Conservation (phyloP, 257 asterid species). For the Echites panduratus region DNA sequence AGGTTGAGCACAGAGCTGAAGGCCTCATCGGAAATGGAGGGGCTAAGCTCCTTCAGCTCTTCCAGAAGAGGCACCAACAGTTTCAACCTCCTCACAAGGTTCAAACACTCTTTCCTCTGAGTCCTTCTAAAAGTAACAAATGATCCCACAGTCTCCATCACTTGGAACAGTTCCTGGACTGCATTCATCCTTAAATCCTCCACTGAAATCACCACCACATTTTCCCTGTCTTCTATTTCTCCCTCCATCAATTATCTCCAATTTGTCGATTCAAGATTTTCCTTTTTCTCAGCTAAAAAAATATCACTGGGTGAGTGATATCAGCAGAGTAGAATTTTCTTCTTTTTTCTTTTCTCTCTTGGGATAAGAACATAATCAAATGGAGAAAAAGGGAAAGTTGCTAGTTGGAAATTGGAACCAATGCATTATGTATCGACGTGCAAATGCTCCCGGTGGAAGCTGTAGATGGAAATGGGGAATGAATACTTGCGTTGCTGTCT, state of each 20-base stretch:
- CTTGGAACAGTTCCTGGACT: conserved; percentile 38
- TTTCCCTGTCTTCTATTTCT: conserved; percentile 20
- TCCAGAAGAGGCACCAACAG: conserved; percentile 47
- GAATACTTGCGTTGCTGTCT: not conserved
- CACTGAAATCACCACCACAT: conserved; percentile 10
- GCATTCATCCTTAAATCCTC: conserved; percentile 19
- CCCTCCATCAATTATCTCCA: conserved; percentile 1
- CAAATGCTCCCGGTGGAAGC: not conserved
- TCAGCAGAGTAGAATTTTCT: not conserved
- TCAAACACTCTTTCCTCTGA: conserved; percentile 43
- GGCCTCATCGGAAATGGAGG: conserved; percentile 12
- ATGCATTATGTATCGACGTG: not conserved
- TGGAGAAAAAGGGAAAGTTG: not conserved
- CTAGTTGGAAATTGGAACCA: not conserved
- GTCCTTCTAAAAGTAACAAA: conserved; percentile 41
- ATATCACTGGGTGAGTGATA: not conserved
- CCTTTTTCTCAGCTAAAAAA: not conserved
- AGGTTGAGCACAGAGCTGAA: conserved; percentile 21
- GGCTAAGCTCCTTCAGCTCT: conserved; percentile 34
- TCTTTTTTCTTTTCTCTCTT: too few species aligned
- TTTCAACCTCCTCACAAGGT: conserved; percentile 51
- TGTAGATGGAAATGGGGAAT: not conserved
- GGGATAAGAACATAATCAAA: not conserved
- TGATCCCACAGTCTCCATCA: conserved; percentile 35
- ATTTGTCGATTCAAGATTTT: not conserved